Percentiles rank a stretch among this genome's conserved stretches.
Conservation (phyloP, 2,329 filamentous ascomycete genomes). For the Albifimbria verrucaria region DNA sequence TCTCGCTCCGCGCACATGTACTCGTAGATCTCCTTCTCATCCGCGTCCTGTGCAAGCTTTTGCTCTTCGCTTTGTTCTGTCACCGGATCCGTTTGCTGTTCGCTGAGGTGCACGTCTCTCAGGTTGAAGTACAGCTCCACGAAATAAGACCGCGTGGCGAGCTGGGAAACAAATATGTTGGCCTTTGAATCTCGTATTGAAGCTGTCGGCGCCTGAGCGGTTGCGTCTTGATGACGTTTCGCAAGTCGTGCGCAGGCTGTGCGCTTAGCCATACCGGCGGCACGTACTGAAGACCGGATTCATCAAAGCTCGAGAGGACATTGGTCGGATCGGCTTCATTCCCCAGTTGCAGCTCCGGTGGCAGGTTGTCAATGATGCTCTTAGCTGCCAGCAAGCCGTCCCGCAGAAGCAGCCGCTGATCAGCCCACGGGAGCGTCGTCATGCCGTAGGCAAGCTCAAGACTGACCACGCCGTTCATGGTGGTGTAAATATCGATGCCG, state of each 20-base stretch:
- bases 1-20: slow-evolving; percentile 75
- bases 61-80: slow-evolving; percentile 32
- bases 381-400: slow-evolving; percentile 71
- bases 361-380: slow-evolving; percentile 62
- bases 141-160: slow-evolving; percentile 78
- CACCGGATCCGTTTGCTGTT: slow-evolving; percentile 35
- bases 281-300: slow-evolving; percentile 48
- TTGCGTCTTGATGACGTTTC: slow-evolving; percentile 46
- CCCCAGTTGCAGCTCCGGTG: slow-evolving; percentile 63
- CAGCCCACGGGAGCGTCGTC: slow-evolving; percentile 71
- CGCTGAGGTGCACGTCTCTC: slow-evolving; percentile 59
- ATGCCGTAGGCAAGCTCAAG: slow-evolving; percentile 81
- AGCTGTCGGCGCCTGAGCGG: slow-evolving; percentile 52
- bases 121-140: slow-evolving; percentile 84
- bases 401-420: slow-evolving; percentile 71
- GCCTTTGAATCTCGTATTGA: slow-evolving; percentile 91
- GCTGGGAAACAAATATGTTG: slow-evolving; percentile 79
- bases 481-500: slow-evolving; percentile 73
- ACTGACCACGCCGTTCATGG: slow-evolving; percentile 75
- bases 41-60: slow-evolving; percentile 34
- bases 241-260: slow-evolving; percentile 47
- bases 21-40: slow-evolving; percentile 50
- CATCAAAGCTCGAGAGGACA: slow-evolving; percentile 38
- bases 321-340: slow-evolving; percentile 32
- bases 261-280: slow-evolving; percentile 46